A percentile compares a stretch with the other conserved stretches of the same genome.
Conservation (phyloP, 148 eudicot genomes). For the Amaranthus cruentus region DNA sequence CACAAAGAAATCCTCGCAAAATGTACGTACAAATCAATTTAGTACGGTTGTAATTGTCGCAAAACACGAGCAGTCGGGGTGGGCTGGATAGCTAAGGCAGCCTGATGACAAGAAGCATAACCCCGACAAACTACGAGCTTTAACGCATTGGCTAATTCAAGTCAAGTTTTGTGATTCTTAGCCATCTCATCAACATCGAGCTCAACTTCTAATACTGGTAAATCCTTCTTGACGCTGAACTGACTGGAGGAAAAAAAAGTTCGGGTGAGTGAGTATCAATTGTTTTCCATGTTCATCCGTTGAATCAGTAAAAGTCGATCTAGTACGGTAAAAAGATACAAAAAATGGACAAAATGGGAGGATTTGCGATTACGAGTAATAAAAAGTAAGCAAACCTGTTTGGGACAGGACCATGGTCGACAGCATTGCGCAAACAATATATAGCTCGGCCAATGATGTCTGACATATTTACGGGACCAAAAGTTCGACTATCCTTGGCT, state of each 20-base stretch:
- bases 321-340: too few species aligned
- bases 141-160: neutral
- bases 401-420: slow-evolving; percentile 89
- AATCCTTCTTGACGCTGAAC: slow-evolving; percentile 37
- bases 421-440: slow-evolving; percentile 72
- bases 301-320: too few species aligned
- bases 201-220: slow-evolving; percentile 71
- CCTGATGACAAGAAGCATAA: neutral
- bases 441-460: slow-evolving; percentile 80
- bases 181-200: slow-evolving; percentile 92
- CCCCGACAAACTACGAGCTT: neutral
- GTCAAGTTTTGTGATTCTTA: slow-evolving; percentile 61
- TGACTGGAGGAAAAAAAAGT: slow-evolving; percentile 17
- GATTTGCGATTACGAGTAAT: too few species aligned
- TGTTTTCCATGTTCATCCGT: too few species aligned
- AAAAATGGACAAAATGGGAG: too few species aligned
- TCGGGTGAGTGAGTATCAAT: too few species aligned
- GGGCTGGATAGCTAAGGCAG: neutral
- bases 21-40: slow-evolving; percentile 16
- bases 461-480: slow-evolving; percentile 74
- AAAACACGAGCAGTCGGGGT: neutral
- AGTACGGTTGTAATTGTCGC: neutral
- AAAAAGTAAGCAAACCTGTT: slow-evolving; percentile 52
- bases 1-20: neutral
- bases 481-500: slow-evolving; percentile 76